Percentiles rank a stretch among this genome's conserved stretches.
Evolutionary conservation across 176 grass and related monocot species (phyloP).

Genomic region (Alloteropsis semialata): DNA sequence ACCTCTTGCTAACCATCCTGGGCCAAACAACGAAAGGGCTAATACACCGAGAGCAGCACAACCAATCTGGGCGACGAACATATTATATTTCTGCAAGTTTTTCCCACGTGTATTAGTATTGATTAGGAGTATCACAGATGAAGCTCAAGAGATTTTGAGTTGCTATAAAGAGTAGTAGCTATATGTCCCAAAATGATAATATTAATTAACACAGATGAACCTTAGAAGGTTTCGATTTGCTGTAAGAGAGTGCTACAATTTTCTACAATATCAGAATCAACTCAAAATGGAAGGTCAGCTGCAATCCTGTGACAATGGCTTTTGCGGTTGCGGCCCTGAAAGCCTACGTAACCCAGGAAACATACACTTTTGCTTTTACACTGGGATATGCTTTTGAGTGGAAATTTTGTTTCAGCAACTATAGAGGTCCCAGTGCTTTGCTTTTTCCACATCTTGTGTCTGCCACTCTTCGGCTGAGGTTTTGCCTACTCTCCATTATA

Average conservation of each 20-base stretch:
- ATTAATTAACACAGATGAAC: constrained; percentile 8
- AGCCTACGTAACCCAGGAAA: background rate
- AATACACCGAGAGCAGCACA: constrained; percentile 81
- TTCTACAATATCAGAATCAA: background rate
- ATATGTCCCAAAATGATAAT: no score
- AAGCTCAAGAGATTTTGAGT: background rate
- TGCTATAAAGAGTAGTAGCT: no score
- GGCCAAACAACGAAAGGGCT: constrained; percentile 79
- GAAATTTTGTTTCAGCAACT: background rate
- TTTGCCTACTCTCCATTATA: background rate
- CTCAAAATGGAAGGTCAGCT: background rate
- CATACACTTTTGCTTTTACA: background rate
- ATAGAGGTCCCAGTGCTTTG: background rate
- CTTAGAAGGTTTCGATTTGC: background rate
- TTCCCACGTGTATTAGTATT: constrained; percentile 30
- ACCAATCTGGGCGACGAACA: constrained; percentile 83
- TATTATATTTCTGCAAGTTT: constrained; percentile 87
- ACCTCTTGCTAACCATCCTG: constrained; percentile 84
- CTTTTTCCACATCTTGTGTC: background rate
- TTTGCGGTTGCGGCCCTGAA: background rate
- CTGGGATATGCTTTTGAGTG: background rate
- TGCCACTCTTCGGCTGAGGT: background rate
- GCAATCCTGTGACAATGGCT: background rate
- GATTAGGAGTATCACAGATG: no score
- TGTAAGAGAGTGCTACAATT: background rate